Conservation (phyloP, 805 yeast genomes). For the Lipomyces yamadae region DNA sequence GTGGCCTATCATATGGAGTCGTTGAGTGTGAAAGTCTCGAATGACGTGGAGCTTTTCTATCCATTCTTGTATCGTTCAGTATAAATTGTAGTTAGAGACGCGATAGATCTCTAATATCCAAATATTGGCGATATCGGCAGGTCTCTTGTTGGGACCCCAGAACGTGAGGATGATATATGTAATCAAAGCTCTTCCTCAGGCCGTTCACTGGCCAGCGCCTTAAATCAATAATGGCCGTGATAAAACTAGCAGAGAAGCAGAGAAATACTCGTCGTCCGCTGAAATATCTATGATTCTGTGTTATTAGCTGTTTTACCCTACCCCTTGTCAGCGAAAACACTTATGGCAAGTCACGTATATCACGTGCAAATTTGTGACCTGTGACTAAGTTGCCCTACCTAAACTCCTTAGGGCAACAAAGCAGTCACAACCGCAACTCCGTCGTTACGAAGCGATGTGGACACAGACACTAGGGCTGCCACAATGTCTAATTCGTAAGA, state of each 20-base stretch:
- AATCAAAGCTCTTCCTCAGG: not conserved
- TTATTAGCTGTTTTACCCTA: too few species aligned
- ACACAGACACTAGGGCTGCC: too few species aligned
- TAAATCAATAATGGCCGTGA: not conserved
- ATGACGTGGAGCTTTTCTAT: slow-evolving; percentile 18
- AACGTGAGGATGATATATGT: not conserved
- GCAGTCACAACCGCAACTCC: not conserved
- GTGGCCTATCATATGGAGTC: slow-evolving; percentile 22
- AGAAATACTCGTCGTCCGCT: not conserved
- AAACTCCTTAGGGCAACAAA: not conserved
- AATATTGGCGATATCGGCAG: not conserved
- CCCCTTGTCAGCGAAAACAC: too few species aligned
- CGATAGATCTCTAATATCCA: not conserved
- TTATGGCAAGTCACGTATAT: not conserved
- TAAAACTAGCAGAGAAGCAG: not conserved
- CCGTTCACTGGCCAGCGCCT: not conserved
- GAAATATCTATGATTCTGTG: not conserved
- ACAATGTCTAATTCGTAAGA: too few species aligned
- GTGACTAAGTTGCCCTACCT: not conserved
- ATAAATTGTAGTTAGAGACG: not conserved
- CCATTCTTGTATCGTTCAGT: slow-evolving; percentile 11
- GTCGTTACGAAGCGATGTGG: too few species aligned
- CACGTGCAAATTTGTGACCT: not conserved
- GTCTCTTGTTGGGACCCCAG: not conserved
- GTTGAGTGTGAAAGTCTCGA: slow-evolving; percentile 4